phyloP scores from a whole-genome alignment of 331 rosid genomes.

The Arachis monticola region DNA sequence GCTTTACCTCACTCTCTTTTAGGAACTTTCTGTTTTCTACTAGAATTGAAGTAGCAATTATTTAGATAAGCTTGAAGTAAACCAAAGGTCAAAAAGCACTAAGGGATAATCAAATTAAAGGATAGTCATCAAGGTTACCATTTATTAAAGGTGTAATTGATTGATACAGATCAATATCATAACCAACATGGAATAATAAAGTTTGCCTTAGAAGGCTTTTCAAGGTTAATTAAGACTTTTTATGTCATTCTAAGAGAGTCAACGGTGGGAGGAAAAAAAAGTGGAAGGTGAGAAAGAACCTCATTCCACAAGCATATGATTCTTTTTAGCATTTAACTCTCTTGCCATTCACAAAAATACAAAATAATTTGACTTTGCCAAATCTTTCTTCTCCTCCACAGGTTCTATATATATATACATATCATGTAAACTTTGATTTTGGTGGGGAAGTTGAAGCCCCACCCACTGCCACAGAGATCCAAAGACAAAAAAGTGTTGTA shows the following conservation, averaged over 20 bases:
- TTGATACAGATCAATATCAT: conserved; percentile 38
- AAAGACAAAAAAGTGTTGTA: conserved; percentile 33
- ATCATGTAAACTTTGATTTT: conserved; percentile 42
- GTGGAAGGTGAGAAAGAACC: conserved; percentile 59
- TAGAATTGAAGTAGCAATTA: neutral
- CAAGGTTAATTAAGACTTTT: conserved; percentile 28
- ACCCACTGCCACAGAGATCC: conserved; percentile 46
- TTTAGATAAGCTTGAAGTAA: conserved; percentile 30
- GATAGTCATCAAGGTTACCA: conserved; percentile 34
- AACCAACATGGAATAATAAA: conserved; percentile 41
- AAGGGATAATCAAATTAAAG: conserved; percentile 24
- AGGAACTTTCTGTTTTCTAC: neutral
- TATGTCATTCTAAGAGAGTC: conserved; percentile 52
- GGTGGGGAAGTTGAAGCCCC: conserved; percentile 51
- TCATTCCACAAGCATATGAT: conserved; percentile 57
- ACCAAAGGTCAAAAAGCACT: neutral
- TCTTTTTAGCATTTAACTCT: conserved; percentile 49
- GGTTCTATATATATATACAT: conserved; percentile 29
- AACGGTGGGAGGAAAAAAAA: conserved; percentile 45
- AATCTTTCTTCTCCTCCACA: conserved; percentile 53
- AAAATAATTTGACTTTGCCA: conserved; percentile 51
- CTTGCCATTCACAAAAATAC: conserved; percentile 53
- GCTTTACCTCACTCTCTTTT: neutral
- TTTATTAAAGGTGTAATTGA: conserved; percentile 40
- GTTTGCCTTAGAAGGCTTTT: conserved; percentile 46